Percentiles rank a stretch among this genome's conserved stretches.
Evolutionary conservation across 176 grass and related monocot genomes (phyloP).

Genomic region (Thinopyrum elongatum): DNA sequence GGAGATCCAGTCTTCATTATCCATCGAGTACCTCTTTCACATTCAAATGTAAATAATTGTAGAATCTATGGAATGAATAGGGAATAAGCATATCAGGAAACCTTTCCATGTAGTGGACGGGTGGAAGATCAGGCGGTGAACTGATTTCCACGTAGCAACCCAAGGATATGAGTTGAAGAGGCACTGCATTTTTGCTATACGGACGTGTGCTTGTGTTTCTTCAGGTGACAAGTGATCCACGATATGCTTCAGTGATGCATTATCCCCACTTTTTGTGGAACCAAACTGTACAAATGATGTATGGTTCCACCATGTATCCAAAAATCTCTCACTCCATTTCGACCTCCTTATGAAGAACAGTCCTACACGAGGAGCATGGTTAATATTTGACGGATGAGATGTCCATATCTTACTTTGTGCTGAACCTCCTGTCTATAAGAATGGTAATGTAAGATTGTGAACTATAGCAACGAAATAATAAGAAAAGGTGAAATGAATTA

Average conservation of each 20-base stretch:
- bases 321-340: conserved; percentile 63
- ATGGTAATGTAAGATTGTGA: neutral
- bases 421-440: neutral
- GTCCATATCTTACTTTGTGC: neutral
- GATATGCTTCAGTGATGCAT: conserved; percentile 64
- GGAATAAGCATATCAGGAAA: neutral
- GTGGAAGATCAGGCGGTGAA: conserved; percentile 47
- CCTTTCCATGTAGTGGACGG: conserved; percentile 73
- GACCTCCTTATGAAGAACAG: conserved; percentile 80
- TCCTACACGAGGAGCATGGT: conserved; percentile 37
- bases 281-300: conserved; percentile 79
- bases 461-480: neutral
- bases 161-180: conserved; percentile 97
- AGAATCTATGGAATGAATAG: neutral
- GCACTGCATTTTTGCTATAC: conserved; percentile 72
- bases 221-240: conserved; percentile 45
- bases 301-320: conserved; percentile 86
- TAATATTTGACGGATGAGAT: neutral
- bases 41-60: neutral
- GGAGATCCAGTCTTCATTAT: neutral
- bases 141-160: conserved; percentile 48
- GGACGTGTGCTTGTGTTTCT: conserved; percentile 57
- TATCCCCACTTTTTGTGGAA: conserved; percentile 83
- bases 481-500: neutral
- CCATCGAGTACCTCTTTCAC: neutral